phyloP scores from a whole-genome alignment of 1,284 basidiomycete genomes.

The Hypsizygus ulmarius region DNA sequence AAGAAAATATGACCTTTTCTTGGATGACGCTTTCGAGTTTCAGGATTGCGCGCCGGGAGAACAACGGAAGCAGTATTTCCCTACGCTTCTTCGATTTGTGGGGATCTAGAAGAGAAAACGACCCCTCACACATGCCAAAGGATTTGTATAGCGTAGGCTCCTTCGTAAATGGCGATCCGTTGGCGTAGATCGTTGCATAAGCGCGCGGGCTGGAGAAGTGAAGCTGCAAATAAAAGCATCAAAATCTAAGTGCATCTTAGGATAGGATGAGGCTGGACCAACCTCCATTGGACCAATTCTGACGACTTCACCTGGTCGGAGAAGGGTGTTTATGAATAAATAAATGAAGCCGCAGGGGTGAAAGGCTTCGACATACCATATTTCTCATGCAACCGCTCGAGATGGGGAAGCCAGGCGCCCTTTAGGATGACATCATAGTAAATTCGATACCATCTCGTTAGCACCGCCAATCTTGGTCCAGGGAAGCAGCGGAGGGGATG shows the following conservation, averaged over 20 bases:
- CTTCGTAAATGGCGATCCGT: slow-evolving; percentile 27
- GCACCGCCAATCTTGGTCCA: slow-evolving; percentile 29
- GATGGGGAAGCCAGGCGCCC: slow-evolving; percentile 28
- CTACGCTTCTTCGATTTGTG: slow-evolving; percentile 25
- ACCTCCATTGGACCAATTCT: slow-evolving; percentile 33
- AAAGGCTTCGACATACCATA: slow-evolving; percentile 25
- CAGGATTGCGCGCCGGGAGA: slow-evolving; percentile 31
- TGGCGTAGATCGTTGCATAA: slow-evolving; percentile 29
- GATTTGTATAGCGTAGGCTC: slow-evolving; percentile 25
- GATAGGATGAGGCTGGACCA: too few relatives aligned
- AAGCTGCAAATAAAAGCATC: slow-evolving; percentile 20
- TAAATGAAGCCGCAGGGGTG: background rate
- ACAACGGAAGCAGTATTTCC: slow-evolving; percentile 30
- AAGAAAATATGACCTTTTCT: too few relatives aligned
- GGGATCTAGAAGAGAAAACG: slow-evolving; percentile 25
- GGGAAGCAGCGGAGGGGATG: slow-evolving; percentile 29
- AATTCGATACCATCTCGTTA: slow-evolving; percentile 27
- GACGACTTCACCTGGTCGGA: slow-evolving; percentile 26
- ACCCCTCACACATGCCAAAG: slow-evolving; percentile 23
- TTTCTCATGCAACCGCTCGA: slow-evolving; percentile 26
- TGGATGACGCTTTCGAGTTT: slow-evolving; percentile 29
- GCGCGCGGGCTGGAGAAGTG: slow-evolving; percentile 30
- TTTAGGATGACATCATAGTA: slow-evolving; percentile 28
- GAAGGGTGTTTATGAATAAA: too few relatives aligned
- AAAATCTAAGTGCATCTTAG: background rate